Conservation (phyloP, 306 rosid genomes). For the Pyrus bretschneideri region DNA sequence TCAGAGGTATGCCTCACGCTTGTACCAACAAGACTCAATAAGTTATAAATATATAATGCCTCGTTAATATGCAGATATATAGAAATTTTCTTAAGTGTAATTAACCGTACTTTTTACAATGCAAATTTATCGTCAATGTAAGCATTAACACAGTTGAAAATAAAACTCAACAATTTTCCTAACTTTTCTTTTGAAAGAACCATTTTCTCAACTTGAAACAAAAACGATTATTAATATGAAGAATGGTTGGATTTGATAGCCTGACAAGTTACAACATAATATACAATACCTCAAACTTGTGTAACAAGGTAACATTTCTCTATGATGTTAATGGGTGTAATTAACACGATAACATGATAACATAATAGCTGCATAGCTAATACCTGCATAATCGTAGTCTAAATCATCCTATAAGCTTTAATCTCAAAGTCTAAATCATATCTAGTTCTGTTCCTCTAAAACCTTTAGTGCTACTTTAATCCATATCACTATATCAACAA, state of each 20-base stretch:
- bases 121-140: background rate
- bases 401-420: background rate
- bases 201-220: background rate
- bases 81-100: background rate
- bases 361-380: background rate
- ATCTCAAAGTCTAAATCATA: background rate
- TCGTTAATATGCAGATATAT: too few relatives aligned
- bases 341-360: background rate
- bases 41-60: background rate
- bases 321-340: background rate
- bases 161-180: background rate
- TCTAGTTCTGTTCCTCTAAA: background rate
- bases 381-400: background rate
- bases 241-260: background rate
- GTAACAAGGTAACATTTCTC: background rate
- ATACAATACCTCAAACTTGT: background rate
- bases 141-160: background rate
- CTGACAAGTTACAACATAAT: background rate
- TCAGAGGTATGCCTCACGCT: constrained; percentile 11
- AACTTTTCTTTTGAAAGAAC: background rate
- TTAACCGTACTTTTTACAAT: background rate
- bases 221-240: background rate
- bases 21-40: background rate
- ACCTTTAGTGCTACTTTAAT: background rate
- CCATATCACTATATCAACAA: background rate